phyloP scores from a whole-genome alignment of 78 protist species.

The Paratrimastix pyriformis region DNA sequence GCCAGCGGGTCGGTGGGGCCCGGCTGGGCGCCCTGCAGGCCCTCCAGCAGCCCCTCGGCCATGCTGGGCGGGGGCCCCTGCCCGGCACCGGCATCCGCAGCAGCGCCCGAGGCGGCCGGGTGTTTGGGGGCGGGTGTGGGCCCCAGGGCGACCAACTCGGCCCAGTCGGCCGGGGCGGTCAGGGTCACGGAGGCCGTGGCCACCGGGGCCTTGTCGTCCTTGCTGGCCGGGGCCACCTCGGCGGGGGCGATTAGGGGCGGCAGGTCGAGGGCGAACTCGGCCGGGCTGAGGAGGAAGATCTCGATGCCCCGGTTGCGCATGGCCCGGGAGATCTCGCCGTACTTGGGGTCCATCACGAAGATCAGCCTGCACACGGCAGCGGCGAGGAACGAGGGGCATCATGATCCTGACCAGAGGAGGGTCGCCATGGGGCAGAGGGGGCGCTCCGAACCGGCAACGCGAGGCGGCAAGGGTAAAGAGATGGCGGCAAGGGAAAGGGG shows the following conservation, averaged over 20 bases:
- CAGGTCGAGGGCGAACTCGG: background rate
- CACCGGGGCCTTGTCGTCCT: no score
- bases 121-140: background rate
- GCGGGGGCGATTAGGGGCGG: background rate
- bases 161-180: background rate
- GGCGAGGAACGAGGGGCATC: no score
- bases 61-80: background rate
- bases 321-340: conserved; percentile 97
- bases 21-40: no score
- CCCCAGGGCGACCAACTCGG: background rate
- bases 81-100: background rate
- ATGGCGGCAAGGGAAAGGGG: background rate
- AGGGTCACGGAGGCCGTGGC: no score
- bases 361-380: conserved; percentile 90
- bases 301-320: conserved; percentile 94
- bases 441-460: background rate
- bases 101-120: background rate
- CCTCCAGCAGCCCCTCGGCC: background rate
- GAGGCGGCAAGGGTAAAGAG: background rate
- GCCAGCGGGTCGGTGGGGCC: no score
- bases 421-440: background rate
- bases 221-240: background rate
- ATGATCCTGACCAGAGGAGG: no score
- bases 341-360: conserved; percentile 67
- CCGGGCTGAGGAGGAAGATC: conserved; percentile 42